These are phyloP conservation scores for Backusella mclennaniae DNA, from an alignment of 192 early-diverging fungal species.

Conservation along the genomic window DNA sequence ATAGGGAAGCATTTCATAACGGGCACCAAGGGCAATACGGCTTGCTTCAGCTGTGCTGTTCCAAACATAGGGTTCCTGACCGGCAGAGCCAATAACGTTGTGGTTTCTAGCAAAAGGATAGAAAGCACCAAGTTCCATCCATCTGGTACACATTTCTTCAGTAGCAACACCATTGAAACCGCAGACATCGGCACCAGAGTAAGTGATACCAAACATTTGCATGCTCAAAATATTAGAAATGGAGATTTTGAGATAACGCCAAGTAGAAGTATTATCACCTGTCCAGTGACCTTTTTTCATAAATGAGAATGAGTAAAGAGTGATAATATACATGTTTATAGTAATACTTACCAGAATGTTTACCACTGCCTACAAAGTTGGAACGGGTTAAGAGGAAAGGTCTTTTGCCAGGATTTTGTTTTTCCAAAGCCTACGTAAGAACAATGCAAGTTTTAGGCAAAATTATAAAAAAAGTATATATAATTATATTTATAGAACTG, in stretches of 20 bases:
- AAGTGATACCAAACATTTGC: conserved; percentile 70
- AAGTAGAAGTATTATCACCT: conserved; percentile 64
- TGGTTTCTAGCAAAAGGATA: conserved; percentile 56
- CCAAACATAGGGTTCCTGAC: conserved; percentile 67
- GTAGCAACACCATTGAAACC: conserved; percentile 63
- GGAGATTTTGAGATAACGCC: conserved; percentile 54
- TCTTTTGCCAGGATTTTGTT: conserved; percentile 1
- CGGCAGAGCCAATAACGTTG: conserved; percentile 42
- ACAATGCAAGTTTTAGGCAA: background rate
- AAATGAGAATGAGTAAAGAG: no score
- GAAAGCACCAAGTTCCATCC: conserved; percentile 58
- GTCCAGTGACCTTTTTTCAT: conserved; percentile 14
- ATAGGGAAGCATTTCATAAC: conserved; percentile 64
- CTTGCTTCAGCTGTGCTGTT: conserved; percentile 50
- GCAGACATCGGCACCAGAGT: conserved; percentile 71
- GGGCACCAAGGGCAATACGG: conserved; percentile 49
- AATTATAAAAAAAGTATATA: background rate
- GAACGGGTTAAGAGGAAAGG: conserved; percentile 67
- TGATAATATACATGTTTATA: no score
- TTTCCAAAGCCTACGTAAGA: conserved; percentile 10
- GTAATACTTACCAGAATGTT: background rate
- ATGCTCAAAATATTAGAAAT: conserved; percentile 63
- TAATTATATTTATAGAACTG: background rate
- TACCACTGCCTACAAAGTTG: conserved; percentile 64
- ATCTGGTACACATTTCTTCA: conserved; percentile 66